Base-by-base conservation (phyloP, 2,329 filamentous ascomycete genomes). In the Pleurostoma richardsiae region DNA sequence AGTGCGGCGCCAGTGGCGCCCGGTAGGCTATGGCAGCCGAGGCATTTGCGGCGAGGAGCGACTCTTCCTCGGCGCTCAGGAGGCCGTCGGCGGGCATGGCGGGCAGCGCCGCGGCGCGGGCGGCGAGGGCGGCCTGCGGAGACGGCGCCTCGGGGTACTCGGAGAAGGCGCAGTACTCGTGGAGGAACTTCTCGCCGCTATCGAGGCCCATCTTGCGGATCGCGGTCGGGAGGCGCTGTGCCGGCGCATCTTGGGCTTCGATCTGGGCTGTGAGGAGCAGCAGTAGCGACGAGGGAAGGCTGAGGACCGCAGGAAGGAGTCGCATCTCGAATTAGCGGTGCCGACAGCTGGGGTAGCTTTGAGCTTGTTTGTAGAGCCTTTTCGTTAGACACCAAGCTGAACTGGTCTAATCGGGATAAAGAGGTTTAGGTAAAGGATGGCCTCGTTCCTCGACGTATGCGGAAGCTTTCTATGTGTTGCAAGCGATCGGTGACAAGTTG, bases 191-290 rank as follows among this genome's bases (percentile, higher is more conserved):
- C 60, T 88, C 85, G 49, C 79, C 79, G 43, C 81, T 77, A 59
- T 90, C 83, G 4, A 73, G 73, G 41, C 80, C 74, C 79, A 91
- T 88, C 60, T 90, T 90, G 59, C 79, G 80, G 46, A 91, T 73
- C 1, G 80, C 86, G 1, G 79, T 76, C 0, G 85, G 85, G 5
- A 66, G 54, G 19, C 49, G 52, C 30, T 50, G 46, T 41, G 46
- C 45, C 41, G 50, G 30, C 41, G 46, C 29, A 50, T 49, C 30
- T 47, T 55, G 31, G 44, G 54, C 41, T 50, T 56, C 38, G 41
- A 54, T 49, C 41, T 70, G 66, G 3, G 65, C 63, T 3, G 68
- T 60, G 40, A 76, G 55, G 28, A 80, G 65, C 11, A 74, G 60
- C 40, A 78, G 64, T 39, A 77, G 57, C n/a, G 72, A 69, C 6